These are phyloP conservation scores for Spinacia oleracea DNA, from an alignment of 179 eudicot genomes.

Conservation along the genomic window DNA sequence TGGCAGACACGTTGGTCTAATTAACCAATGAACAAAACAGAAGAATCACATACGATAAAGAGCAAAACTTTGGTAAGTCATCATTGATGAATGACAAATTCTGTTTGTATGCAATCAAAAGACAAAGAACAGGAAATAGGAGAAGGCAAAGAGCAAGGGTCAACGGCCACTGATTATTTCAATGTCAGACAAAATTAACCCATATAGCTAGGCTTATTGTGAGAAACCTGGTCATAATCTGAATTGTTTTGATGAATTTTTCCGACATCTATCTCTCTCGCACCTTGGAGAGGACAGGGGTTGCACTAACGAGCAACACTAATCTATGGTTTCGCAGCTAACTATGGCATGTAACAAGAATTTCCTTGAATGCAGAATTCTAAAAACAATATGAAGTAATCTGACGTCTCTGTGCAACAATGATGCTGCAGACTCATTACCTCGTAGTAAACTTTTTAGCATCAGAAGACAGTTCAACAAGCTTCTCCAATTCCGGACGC, in stretches of 20 bases:
- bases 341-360: constrained; percentile 2
- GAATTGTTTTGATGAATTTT: neutral
- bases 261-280: neutral
- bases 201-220: too few relatives aligned
- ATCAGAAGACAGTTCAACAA: constrained; percentile 55
- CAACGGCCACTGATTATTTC: neutral
- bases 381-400: neutral
- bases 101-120: neutral
- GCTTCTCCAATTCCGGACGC: constrained; percentile 58
- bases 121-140: neutral
- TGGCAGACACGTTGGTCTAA: constrained; percentile 17
- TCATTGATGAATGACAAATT: neutral
- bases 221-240: too few relatives aligned
- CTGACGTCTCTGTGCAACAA: neutral
- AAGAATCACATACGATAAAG: neutral
- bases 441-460: constrained; percentile 59
- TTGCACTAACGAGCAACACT: neutral
- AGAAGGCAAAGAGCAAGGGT: neutral
- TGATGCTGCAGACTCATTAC: constrained; percentile 37
- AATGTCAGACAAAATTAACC: neutral
- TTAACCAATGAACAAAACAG: neutral
- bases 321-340: neutral
- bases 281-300: neutral
- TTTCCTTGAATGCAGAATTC: neutral
- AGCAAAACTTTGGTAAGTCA: neutral